Conservation (phyloP, 495 filamentous ascomycete genomes). For the Xylaria longipes region DNA sequence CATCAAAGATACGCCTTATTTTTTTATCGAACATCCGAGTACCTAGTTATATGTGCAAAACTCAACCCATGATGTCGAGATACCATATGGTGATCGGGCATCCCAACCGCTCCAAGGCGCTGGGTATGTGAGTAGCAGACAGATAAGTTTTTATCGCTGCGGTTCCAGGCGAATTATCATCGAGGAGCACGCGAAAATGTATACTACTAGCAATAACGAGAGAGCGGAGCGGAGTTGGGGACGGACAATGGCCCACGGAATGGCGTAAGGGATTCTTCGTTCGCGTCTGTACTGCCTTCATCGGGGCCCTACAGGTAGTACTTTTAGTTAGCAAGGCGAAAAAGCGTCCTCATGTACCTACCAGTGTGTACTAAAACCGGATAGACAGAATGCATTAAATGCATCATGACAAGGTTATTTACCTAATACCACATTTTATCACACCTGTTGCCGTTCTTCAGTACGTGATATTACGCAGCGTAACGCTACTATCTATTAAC, state of each 20-base stretch:
- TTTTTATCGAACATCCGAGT: neutral
- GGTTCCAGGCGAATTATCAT: neutral
- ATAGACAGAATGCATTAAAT: neutral
- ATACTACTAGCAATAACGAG: slow-evolving; percentile 8
- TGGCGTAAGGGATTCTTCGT: slow-evolving; percentile 18
- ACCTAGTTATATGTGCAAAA: neutral
- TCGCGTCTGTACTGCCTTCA: slow-evolving; percentile 8
- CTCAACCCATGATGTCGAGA: neutral
- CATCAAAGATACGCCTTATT: neutral
- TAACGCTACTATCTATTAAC: neutral
- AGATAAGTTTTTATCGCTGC: neutral
- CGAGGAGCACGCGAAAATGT: neutral
- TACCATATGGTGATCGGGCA: neutral
- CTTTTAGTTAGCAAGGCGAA: neutral
- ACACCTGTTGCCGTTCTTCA: neutral
- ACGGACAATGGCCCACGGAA: slow-evolving; percentile 10
- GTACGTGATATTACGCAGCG: neutral
- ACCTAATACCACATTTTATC: neutral
- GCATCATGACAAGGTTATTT: neutral
- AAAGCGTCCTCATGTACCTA: neutral
- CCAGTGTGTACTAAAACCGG: neutral
- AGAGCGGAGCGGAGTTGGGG: slow-evolving; percentile 15
- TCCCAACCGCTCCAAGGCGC: neutral
- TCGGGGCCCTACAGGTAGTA: neutral
- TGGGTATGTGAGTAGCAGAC: neutral